These are phyloP conservation scores for Candida dendrica DNA, from an alignment of 805 yeast species.

Conservation along the genomic window DNA sequence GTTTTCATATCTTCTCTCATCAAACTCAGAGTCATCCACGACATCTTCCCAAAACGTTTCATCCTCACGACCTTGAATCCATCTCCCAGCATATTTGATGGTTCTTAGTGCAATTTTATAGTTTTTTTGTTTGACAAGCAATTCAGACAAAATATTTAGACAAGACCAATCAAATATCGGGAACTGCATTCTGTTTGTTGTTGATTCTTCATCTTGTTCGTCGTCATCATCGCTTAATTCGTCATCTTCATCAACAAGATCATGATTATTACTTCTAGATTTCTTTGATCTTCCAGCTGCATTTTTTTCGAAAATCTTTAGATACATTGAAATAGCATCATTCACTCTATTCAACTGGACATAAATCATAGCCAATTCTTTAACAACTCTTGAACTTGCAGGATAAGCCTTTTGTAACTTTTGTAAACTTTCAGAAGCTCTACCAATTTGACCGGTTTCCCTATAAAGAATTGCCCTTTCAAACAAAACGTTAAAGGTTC, in stretches of 20 bases:
- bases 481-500: conserved; percentile 48
- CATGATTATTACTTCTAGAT: conserved; percentile 22
- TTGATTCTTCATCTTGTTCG: conserved; percentile 8
- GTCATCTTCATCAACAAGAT: conserved; percentile 14
- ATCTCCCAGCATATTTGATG: conserved; percentile 67
- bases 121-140: conserved; percentile 63
- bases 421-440: conserved; percentile 71
- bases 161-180: conserved; percentile 82
- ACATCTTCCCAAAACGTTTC: conserved; percentile 38
- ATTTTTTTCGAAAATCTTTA: conserved; percentile 56
- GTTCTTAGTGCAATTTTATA: conserved; percentile 57
- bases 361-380: conserved; percentile 50
- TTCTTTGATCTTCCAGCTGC: conserved; percentile 30
- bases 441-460: conserved; percentile 55
- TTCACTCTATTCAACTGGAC: conserved; percentile 47
- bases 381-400: conserved; percentile 46
- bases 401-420: conserved; percentile 52
- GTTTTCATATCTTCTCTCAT: conserved; percentile 52
- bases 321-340: conserved; percentile 71
- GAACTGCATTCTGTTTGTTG: conserved; percentile 22
- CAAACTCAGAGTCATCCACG: conserved; percentile 77
- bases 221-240: conserved; percentile 11
- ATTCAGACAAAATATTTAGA: conserved; percentile 74
- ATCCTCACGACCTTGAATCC: conserved; percentile 68
- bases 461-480: conserved; percentile 63